Evolutionary conservation across 306 rosid genomes (phyloP), one percentile per base, ranked within the genome.

Genomic region (Lathyrus aphaca): DNA sequence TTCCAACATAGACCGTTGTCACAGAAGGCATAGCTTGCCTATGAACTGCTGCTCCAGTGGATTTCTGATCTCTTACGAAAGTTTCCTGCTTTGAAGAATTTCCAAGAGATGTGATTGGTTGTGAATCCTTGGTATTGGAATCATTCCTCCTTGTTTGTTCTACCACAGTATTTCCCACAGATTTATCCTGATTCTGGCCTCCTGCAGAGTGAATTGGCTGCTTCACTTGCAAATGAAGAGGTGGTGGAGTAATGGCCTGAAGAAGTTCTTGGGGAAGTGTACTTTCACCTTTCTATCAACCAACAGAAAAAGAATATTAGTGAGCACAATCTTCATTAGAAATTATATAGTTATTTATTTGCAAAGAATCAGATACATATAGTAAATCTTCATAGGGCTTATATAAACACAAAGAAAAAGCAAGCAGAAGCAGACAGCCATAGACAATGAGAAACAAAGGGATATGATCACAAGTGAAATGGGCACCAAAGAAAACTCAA

Each of bases 191-290:
- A 79, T 60, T 75, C 73, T 76, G 88, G 77, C 83, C 87, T 59
- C 87, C 96, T 6, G 80, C 62, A 39, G 92, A 81, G 68, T 71
- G 77, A 82, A 50, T 68, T 64, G 85, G 86, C 89, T 85, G 93
- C 81, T 76, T 95, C 72, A 58, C 75, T 63, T 83, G 97, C 76
- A 77, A 60, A 74, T 90, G 97, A 62, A 94, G 94, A 17, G 97
- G 91, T 14, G 97, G 97, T 39, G 98, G 98, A 79, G 51, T 79
- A 70, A 94, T 90, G 71, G 98, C 88, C 69, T 76, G 86, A 60
- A 94, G 90, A 78, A 94, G 97, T 77, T 94, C 98, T 80, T 90
- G 97, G 10, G 98, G 98, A 1, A 94, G 95, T 21, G 88, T 77
- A 60, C 89, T 84, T 79, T 90, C 98, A 77, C 96, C 98, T 88